These are phyloP conservation scores for Pseudogymnoascus sp. DNA, from an alignment of 2,329 filamentous ascomycete genomes.

Conservation along the genomic window DNA sequence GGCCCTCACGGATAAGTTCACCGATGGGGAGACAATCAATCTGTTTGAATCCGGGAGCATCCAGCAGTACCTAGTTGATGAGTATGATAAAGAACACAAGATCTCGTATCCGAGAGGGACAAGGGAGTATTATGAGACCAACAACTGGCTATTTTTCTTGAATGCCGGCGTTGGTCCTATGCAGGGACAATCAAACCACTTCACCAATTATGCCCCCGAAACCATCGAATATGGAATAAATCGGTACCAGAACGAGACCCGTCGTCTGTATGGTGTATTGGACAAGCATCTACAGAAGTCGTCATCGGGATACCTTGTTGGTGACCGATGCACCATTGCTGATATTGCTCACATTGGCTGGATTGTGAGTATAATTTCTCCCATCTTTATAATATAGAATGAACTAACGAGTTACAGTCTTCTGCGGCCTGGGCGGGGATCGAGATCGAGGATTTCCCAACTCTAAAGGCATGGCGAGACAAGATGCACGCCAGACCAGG, in stretches of 20 bases:
- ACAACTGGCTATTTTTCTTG: slow-evolving; percentile 72
- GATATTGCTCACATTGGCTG: slow-evolving; percentile 79
- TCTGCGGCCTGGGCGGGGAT: slow-evolving; percentile 51
- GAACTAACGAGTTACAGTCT: slow-evolving; percentile 7
- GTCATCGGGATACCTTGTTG: slow-evolving; percentile 51
- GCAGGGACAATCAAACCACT: slow-evolving; percentile 81
- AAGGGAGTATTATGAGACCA: slow-evolving; percentile 69
- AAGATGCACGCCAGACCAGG: slow-evolving; percentile 59
- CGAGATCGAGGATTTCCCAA: slow-evolving; percentile 66
- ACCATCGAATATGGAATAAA: slow-evolving; percentile 75
- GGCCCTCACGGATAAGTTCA: slow-evolving; percentile 71
- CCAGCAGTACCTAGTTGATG: slow-evolving; percentile 72
- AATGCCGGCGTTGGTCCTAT: slow-evolving; percentile 76
- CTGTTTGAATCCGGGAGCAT: slow-evolving; percentile 81
- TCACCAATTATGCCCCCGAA: slow-evolving; percentile 72
- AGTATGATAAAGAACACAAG: slow-evolving; percentile 75
- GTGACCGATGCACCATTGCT: slow-evolving; percentile 62
- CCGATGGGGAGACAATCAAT: slow-evolving; percentile 62
- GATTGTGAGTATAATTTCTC: slow-evolving; percentile 44
- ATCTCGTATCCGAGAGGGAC: slow-evolving; percentile 67
- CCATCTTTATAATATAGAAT: background rate
- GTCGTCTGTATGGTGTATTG: slow-evolving; percentile 71
- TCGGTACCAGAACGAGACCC: slow-evolving; percentile 74
- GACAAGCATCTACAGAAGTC: slow-evolving; percentile 59
- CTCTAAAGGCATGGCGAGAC: slow-evolving; percentile 69